Evolutionary conservation across 306 rosid genomes (phyloP), one percentile per base, ranked within the genome.

Genomic region (Trifolium subterraneum): DNA sequence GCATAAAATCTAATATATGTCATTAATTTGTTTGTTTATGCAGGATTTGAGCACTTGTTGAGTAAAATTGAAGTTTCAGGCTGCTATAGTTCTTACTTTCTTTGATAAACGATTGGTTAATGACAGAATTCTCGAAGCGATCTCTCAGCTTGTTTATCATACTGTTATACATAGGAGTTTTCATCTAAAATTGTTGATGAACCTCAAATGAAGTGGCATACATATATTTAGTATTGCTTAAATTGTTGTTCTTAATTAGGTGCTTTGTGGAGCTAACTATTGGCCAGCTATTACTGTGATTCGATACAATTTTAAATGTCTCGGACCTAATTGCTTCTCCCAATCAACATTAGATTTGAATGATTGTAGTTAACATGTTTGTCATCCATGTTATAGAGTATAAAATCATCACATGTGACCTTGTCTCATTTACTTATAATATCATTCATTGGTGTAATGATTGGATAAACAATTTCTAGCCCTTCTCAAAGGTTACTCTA

Each of bases 11-110:
- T 47, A 14, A 16, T 18, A 8, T 51, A 51, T 18, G 12, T 3
- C 59, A 18, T 51, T 23, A 12, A 2, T 33, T 68, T 69, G 42
- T 78, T 47, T 68, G 47, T 47, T 74, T 25, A 36, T 64, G 68
- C 76, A 79, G 86, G 86, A 58, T 70, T 83, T 71, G 86, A 83
- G 1, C 86, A 83, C 36, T 16, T 83, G 72, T 58, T 83, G 83
- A 45, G 81, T 41, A 79, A 79, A 65, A 48, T 83, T 18, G 86
- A 83, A 50, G 73, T 29, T 71, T 56, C 76, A 61, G 41, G 81
- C 20, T 75, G 79, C 41, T 83, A 56, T 35, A 59, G 50, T 33
- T 68, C 86, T 39, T 83, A 79, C 36, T 71, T 83, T 64, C 81
- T 75, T 50, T 80, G 64, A 64, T 42, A 64, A 12, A 7, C 70